Evolutionary conservation across 2,329 filamentous ascomycete genomes (phyloP).

Genomic region (Penicillium sp.): DNA sequence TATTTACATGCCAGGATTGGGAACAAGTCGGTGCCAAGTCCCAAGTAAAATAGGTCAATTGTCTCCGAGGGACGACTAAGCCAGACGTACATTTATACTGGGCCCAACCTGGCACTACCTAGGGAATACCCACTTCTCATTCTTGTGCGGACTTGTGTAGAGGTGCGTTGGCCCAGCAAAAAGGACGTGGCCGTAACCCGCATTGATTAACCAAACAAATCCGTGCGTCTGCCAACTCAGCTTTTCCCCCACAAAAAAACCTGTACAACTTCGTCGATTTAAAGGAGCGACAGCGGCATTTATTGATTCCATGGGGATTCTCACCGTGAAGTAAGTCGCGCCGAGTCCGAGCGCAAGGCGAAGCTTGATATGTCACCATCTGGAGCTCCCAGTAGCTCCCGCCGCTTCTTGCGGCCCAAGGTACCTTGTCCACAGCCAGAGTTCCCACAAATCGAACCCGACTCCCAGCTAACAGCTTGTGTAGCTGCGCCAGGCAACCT

Average conservation of each 20-base stretch:
- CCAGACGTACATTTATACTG: no score
- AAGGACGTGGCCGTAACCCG: constrained; percentile 14
- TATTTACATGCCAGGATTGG: no score
- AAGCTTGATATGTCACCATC: constrained; percentile 29
- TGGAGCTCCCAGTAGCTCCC: constrained; percentile 32
- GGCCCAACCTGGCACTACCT: no score
- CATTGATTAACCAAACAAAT: constrained; percentile 1
- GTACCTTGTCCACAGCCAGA: constrained; percentile 20
- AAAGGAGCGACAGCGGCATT: neutral
- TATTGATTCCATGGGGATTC: neutral
- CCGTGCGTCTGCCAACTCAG: neutral
- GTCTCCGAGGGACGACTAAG: no score
- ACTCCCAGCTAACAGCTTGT: constrained; percentile 4
- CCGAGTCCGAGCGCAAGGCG: constrained; percentile 17
- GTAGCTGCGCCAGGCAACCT: constrained; percentile 77
- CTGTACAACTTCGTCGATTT: neutral
- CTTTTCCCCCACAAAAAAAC: neutral
- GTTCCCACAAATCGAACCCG: neutral
- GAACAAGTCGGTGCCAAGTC: no score
- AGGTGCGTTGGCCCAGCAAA: constrained; percentile 10
- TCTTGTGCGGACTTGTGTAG: neutral
- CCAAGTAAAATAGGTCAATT: no score
- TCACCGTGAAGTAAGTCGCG: constrained; percentile 9
- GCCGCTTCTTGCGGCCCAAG: constrained; percentile 34
- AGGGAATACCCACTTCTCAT: no score